These are phyloP conservation scores for Creolimax fragrantissima DNA, from an alignment of 78 protist species.

Conservation along the genomic window DNA sequence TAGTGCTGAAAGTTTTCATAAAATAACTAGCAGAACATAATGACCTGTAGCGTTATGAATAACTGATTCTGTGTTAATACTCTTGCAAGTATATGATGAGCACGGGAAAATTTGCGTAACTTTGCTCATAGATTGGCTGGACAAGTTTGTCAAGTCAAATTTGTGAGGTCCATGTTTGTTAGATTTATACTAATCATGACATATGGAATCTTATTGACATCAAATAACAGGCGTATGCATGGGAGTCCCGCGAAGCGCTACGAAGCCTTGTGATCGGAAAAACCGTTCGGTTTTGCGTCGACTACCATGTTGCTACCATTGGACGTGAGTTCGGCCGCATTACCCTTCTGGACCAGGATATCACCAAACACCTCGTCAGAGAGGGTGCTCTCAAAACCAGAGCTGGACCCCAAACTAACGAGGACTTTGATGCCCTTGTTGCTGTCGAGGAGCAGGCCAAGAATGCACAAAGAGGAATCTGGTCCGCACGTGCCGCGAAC, in stretches of 20 bases:
- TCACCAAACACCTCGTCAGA: background rate
- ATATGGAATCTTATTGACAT: too few species aligned
- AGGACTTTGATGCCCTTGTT: background rate
- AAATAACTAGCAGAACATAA: too few species aligned
- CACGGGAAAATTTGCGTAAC: too few species aligned
- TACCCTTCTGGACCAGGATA: background rate
- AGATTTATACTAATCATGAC: too few species aligned
- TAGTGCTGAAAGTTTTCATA: too few species aligned
- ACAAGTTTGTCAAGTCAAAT: too few species aligned
- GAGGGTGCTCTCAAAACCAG: constrained; percentile 3
- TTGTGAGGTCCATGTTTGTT: too few species aligned
- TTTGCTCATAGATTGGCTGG: too few species aligned
- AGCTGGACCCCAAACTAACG: background rate
- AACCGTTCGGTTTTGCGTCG: constrained; percentile 13
- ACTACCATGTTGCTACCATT: constrained; percentile 8
- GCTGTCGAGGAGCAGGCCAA: constrained; percentile 12
- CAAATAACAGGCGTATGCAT: constrained; percentile 49
- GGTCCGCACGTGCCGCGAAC: background rate
- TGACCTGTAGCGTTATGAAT: too few species aligned
- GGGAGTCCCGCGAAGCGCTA: constrained; percentile 48
- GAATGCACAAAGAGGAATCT: background rate
- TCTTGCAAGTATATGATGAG: too few species aligned
- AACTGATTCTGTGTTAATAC: too few species aligned
- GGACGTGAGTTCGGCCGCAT: constrained; percentile 12
- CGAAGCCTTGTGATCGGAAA: constrained; percentile 31